phyloP scores from a whole-genome alignment of 805 yeast genomes.

The Candida caryicola region DNA sequence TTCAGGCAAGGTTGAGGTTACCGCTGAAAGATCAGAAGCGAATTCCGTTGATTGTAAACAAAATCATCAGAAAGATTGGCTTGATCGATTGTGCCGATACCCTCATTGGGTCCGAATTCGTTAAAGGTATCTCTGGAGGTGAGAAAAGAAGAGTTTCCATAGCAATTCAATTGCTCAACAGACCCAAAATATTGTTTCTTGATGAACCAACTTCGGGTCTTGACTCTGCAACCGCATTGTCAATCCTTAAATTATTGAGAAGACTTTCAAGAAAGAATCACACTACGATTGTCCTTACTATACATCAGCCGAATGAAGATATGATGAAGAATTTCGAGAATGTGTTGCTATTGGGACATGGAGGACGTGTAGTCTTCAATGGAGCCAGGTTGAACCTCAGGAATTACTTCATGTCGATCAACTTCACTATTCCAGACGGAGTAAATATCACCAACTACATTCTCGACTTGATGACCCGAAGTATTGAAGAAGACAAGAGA shows the following conservation, averaged over 20 bases:
- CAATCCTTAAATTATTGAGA: constrained; percentile 17
- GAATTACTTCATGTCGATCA: constrained; percentile 11
- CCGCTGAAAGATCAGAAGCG: constrained; percentile 16
- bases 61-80: constrained; percentile 20
- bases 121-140: constrained; percentile 28
- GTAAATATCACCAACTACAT: constrained; percentile 19
- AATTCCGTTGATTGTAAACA: constrained; percentile 16
- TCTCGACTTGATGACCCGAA: constrained; percentile 45
- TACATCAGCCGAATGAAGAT: constrained; percentile 26
- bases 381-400: constrained; percentile 13
- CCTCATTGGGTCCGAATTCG: constrained; percentile 19
- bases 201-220: constrained; percentile 30
- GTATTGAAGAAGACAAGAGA: constrained; percentile 24
- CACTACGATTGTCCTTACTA: constrained; percentile 22
- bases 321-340: constrained; percentile 20
- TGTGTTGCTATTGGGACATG: constrained; percentile 21
- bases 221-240: constrained; percentile 23
- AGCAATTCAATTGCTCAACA: constrained; percentile 25
- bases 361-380: constrained; percentile 22
- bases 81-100: constrained; percentile 28
- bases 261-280: constrained; percentile 16
- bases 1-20: constrained; percentile 23
- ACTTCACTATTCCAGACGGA: constrained; percentile 13
- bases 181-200: constrained; percentile 23
- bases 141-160: constrained; percentile 27